Base-by-base conservation (phyloP, 2,329 filamentous ascomycete species). In the Parafenestella ontariensis region DNA sequence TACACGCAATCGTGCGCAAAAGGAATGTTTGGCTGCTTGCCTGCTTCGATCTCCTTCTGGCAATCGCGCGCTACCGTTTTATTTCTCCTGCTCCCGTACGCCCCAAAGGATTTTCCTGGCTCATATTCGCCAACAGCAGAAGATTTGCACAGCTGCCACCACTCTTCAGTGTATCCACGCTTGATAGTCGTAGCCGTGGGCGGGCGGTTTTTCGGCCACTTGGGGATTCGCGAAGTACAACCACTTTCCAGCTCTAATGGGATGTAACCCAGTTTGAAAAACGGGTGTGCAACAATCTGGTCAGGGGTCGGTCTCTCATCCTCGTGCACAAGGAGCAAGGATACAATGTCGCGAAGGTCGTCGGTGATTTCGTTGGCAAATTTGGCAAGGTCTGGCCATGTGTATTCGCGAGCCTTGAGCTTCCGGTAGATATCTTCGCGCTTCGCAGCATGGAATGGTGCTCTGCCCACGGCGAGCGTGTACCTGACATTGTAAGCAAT, bases 401-500 rank as follows among this genome's bases (percentile, higher is more conserved):
- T 88, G 72, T 93, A 94, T 68, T 92, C 89, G 63, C 89, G 83
- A 64, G 89, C 75, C 83, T 86, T 75, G 81, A 82, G 86, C 61
- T 83, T 83, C 66, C 82, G 79, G 77, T 95, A 95, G 56, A 95
- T 95, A 70, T 94, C 90, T 71, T 95, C 90, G 17, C 90, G 90
- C 36, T 90, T 94, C 11, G 89, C 88, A 11, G 95, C 96, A 77
- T 99, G 95, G 75, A 99, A 99, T 0, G 95, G 95, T 1, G 95
- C 94, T 68, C 94, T 96, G 18, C 95, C 96, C 7, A 95, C 95
- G 42, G 98, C 89, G 86, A 99, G 94, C 44, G 95, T 96, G 78
- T 96, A 98, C 75, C 89, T 92, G 64, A 2, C 15, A 6, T 24
- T 29, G 57, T 75, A 29, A 78, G 73, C 50, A 53, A 39, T 62